Evolutionary conservation across 352 stramenopile species (phyloP).

Genomic region (Aphanomyces cochlioides): DNA sequence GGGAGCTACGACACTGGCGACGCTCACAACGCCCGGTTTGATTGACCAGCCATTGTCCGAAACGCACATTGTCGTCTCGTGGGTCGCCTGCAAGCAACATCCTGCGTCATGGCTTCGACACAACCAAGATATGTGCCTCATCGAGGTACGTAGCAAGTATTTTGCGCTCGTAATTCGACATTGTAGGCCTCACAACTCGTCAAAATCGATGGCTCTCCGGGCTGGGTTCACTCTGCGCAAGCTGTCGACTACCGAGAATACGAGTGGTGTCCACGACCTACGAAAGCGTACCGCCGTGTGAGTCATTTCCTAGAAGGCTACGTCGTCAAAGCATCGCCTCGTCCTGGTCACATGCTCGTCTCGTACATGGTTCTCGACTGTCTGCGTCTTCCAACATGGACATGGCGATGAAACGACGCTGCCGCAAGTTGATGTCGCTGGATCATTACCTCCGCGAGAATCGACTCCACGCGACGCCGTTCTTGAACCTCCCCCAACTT

Average conservation of each 20-base stretch:
- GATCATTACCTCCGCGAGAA: constrained; percentile 11
- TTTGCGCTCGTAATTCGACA: too few relatives aligned
- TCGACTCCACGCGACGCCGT: not conserved
- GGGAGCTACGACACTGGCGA: not conserved
- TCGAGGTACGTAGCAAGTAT: too few relatives aligned
- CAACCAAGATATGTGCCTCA: too few relatives aligned
- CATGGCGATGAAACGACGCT: constrained; percentile 9
- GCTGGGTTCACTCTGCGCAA: too few relatives aligned
- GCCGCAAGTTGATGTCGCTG: not conserved
- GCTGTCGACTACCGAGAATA: too few relatives aligned
- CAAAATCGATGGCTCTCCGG: too few relatives aligned
- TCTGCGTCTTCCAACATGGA: not conserved
- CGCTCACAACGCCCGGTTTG: not conserved
- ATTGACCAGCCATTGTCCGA: not conserved
- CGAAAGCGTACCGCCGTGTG: too few relatives aligned
- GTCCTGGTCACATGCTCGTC: not conserved
- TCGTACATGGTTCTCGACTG: not conserved
- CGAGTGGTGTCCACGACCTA: too few relatives aligned
- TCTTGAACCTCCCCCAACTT: not conserved
- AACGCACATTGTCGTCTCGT: not conserved
- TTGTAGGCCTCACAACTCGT: too few relatives aligned
- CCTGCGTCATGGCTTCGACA: too few relatives aligned
- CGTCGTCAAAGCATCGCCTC: not conserved
- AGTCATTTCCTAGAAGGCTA: too few relatives aligned
- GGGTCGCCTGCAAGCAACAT: too few relatives aligned